Base-by-base conservation (phyloP, 345 rosid species). In the Salix viminalis region DNA sequence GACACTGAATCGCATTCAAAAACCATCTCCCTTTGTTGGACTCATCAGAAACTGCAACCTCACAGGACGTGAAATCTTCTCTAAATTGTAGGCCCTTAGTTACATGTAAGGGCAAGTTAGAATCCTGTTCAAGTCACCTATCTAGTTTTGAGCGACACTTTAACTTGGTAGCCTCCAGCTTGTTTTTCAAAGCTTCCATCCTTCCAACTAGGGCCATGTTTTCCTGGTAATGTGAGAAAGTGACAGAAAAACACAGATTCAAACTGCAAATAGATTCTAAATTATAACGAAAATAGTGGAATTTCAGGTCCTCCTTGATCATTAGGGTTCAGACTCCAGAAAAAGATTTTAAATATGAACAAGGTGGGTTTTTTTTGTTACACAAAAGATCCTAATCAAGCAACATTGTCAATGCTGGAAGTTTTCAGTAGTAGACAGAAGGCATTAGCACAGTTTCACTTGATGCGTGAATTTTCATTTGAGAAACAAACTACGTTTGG, bases 151-250 rank as follows among this genome's bases (percentile, higher is more conserved):
- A 73, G 41, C 6, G 75, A 74, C 82, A 79, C 58, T 74, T 79
- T 26, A 42, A 69, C 56, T 75, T 75, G 41, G 76, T 28, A 41
- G 78, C 66, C 34, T 50, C 56, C 60, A 79, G 61, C 67, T 79
- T 75, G 46, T 71, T 79, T 60, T 69, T 69, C 30, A 79, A 30
- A 23, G n/a, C 52, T 60, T 75, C 82, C 65, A 79, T 69, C 36
- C 78, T 48, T n/a, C 71, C 82, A 21, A 70, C 70, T 67, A 79
- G 71, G 14, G 70, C 78, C 79, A 79, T 37, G 72, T 79, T 79
- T 79, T 79, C 83, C 83, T 80, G 79, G 32, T 21, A 52, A 65
- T 15, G 23, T 15, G 4, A 23, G 11, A 39, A 65, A 41, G 26
- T 9, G 26, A 5, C n/a, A 52, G 52, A 34, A 68, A 61, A 36